These are phyloP conservation scores for Tylopilus plumbeoviolaceoides DNA, from an alignment of 768 basidiomycete genomes.

Conservation along the genomic window DNA sequence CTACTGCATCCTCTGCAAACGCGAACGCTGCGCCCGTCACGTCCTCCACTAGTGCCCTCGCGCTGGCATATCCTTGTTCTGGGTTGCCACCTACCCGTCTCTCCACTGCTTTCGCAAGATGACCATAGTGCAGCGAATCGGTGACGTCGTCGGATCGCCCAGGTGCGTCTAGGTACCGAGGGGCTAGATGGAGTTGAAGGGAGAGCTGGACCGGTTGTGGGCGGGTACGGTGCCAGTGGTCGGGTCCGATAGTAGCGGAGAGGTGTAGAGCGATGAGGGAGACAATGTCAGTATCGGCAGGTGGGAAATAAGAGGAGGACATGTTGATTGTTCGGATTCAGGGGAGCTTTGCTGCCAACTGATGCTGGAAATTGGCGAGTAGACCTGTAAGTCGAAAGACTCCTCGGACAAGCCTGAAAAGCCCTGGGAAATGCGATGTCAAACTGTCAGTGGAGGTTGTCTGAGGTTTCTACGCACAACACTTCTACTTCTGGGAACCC, in stretches of 20 bases:
- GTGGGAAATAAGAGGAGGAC: background rate
- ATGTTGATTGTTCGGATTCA: background rate
- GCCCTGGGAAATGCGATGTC: too few relatives aligned
- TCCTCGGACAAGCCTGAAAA: too few relatives aligned
- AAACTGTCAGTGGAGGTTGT: too few relatives aligned
- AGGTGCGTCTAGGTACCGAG: constrained; percentile 40
- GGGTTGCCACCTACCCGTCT: constrained; percentile 18
- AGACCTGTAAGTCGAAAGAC: too few relatives aligned
- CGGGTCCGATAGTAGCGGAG: constrained; percentile 40
- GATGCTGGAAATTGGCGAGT: too few relatives aligned
- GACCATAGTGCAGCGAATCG: constrained; percentile 63
- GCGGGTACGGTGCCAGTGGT: constrained; percentile 47
- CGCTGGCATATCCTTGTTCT: constrained; percentile 21
- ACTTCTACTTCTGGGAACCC: too few relatives aligned
- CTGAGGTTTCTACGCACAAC: too few relatives aligned
- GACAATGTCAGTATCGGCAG: constrained; percentile 36
- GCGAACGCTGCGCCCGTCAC: constrained; percentile 37
- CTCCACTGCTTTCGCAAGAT: constrained; percentile 49
- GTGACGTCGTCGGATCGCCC: constrained; percentile 48
- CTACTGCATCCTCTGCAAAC: constrained; percentile 21
- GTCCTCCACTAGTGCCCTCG: constrained; percentile 32
- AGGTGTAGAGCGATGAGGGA: constrained; percentile 42
- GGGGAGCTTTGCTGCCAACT: too few relatives aligned
- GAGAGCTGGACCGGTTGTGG: constrained; percentile 51
- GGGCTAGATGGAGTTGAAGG: constrained; percentile 40